Evolutionary conservation across 352 stramenopile species (phyloP), one percentile per base, ranked within the genome.

Genomic region (Phytophthora agathidicida): DNA sequence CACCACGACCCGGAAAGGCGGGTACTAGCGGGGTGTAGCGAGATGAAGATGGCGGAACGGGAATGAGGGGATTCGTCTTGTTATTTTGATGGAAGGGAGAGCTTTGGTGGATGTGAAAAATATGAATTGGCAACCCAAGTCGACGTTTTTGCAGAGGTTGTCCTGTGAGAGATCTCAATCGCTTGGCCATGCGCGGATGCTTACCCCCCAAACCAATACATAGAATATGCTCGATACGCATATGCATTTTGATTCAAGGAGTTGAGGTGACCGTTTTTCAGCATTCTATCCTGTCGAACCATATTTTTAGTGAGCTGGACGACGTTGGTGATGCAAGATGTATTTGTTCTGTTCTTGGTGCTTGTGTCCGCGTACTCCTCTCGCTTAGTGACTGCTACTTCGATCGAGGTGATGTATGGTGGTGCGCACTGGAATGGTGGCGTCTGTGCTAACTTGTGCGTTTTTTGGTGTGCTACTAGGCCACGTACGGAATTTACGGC

Each of bases 401-500:
- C 57, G 16, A 36, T 36, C 23, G 46, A 44, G 44, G 51, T 68
- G 23, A 13, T 11, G 8, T n/a, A n/a, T n/a, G n/a, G n/a, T n/a
- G n/a, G n/a, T n/a, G n/a, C n/a, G n/a, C n/a, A n/a, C n/a, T n/a
- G n/a, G 16, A 17, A 22, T 57, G 33, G 38, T n/a, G 28, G 33
- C 42, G 30, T 55, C 42, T 50, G 4, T 49, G 28, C 24, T 36
- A 32, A 46, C n/a, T 23, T 37, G 37, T 59, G 17, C 9, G 35
- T 43, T 37, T 13, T 17, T 13, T 35, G 20, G 32, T n/a, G n/a
- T n/a, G n/a, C n/a, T 36, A 2, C 17, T 36, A 89, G 80, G 65
- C 65, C 51, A 86, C 80, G 3, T 75, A 82, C 28, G 71, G 77
- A 14, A 77, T 89, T 46, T 89, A 77, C 32, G 80, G 80, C 7